phyloP scores from a whole-genome alignment of 2,329 filamentous ascomycete genomes.

The Trichoderma aggressivum region DNA sequence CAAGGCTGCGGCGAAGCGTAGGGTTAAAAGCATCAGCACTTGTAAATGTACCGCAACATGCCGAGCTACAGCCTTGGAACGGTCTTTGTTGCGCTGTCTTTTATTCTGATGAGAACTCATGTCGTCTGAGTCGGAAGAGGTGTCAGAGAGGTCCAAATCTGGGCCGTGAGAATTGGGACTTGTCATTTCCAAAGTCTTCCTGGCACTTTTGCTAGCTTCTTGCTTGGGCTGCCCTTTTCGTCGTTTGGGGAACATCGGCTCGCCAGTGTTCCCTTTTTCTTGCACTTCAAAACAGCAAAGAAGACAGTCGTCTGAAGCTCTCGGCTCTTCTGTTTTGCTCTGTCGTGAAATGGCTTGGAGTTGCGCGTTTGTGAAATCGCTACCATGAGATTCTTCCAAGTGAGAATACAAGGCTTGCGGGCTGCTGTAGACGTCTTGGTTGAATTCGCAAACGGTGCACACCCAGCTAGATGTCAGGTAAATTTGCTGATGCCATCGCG shows the following conservation, averaged over 20 bases:
- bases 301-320: constrained; percentile 16
- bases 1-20: constrained; percentile 11
- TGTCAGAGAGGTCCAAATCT: not conserved
- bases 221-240: not conserved
- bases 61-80: not conserved
- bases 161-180: not conserved
- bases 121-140: not conserved
- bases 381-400: not conserved
- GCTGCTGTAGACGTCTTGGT: not conserved
- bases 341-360: constrained; percentile 15
- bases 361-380: not conserved
- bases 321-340: constrained; percentile 10
- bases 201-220: not conserved
- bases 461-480: constrained; percentile 7
- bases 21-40: constrained; percentile 12
- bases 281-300: constrained; percentile 10
- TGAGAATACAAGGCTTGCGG: not conserved
- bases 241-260: not conserved
- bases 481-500: constrained; percentile 2
- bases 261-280: not conserved
- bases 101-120: not conserved
- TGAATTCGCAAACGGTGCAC: not conserved
- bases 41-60: constrained; percentile 20
- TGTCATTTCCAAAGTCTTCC: not conserved
- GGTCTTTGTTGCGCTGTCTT: not conserved